Percentiles rank a stretch among this genome's conserved stretches.
Evolutionary conservation across 345 rosid genomes (phyloP).

Genomic region (Tarenaya hassleriana): DNA sequence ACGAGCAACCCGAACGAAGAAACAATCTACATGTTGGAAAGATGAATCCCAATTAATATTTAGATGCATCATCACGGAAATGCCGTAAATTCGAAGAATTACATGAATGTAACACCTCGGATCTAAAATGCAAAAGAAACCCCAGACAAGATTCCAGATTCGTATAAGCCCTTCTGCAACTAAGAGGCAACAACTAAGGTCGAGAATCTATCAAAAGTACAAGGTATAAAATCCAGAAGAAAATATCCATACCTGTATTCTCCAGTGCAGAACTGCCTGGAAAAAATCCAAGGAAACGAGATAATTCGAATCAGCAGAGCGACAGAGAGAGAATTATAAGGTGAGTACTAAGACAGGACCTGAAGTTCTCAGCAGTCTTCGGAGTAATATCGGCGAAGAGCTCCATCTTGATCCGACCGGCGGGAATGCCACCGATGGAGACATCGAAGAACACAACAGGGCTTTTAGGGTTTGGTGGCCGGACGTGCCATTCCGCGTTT

Average conservation of each 20-base stretch:
- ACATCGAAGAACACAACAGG: conserved; percentile 95
- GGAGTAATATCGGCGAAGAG: conserved; percentile 92
- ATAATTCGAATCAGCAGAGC: background rate
- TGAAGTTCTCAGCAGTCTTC: conserved; percentile 90
- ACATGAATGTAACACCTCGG: no score
- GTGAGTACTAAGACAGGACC: conserved; percentile 41
- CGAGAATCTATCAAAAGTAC: background rate
- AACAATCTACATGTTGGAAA: no score
- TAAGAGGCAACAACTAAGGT: conserved; percentile 4
- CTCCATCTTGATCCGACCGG: conserved; percentile 97
- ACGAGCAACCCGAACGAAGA: no score
- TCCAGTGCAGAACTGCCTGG: conserved; percentile 98
- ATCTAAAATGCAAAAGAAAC: background rate
- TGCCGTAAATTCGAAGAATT: no score
- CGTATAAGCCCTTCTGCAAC: background rate
- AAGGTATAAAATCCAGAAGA: no score
- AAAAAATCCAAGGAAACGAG: conserved; percentile 1
- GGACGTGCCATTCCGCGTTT: conserved; percentile 89
- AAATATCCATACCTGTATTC: conserved; percentile 56
- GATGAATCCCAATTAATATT: no score
- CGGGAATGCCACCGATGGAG: conserved; percentile 84
- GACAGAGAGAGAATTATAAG: no score
- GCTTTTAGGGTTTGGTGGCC: conserved; percentile 89
- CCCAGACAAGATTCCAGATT: background rate
- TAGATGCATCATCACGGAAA: no score